Conservation (phyloP, 2,329 filamentous ascomycete genomes). For the Neonectria magnoliae region DNA sequence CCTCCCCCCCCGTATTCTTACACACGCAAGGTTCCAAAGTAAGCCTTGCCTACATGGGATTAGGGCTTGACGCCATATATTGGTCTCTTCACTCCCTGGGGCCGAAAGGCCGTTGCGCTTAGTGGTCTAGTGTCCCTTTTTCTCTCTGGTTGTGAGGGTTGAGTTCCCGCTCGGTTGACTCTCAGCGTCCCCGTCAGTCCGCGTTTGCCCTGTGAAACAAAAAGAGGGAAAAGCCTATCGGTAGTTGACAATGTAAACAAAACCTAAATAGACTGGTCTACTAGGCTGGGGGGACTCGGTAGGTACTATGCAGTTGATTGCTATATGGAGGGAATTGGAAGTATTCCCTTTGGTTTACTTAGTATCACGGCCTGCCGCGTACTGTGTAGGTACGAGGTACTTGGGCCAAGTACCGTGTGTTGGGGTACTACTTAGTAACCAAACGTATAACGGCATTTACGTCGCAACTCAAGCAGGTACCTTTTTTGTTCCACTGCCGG, state of each 20-base stretch:
- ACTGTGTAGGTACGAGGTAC: not conserved
- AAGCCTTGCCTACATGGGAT: slow-evolving; percentile 12
- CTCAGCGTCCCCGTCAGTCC: not conserved
- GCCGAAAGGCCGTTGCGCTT: slow-evolving; percentile 19
- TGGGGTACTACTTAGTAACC: slow-evolving; percentile 9
- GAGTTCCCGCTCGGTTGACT: not conserved
- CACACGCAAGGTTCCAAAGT: slow-evolving; percentile 4
- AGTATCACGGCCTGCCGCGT: too few relatives aligned
- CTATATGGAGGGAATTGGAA: too few relatives aligned
- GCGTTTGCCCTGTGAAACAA: not conserved
- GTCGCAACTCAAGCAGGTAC: slow-evolving; percentile 27
- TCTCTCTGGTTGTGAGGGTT: not conserved
- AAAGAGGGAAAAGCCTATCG: not conserved
- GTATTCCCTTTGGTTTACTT: not conserved
- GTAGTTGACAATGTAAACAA: not conserved
- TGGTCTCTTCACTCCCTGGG: not conserved
- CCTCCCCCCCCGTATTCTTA: not conserved
- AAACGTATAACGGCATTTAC: slow-evolving; percentile 18
- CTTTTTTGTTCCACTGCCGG: slow-evolving; percentile 15
- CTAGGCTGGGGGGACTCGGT: not conserved
- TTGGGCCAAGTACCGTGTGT: not conserved
- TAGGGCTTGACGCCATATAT: slow-evolving; percentile 11
- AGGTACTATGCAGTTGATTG: too few relatives aligned
- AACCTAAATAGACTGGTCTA: not conserved
- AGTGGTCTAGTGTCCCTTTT: not conserved